Conservation (phyloP, 331 rosid species). For the Cydonia oblonga region DNA sequence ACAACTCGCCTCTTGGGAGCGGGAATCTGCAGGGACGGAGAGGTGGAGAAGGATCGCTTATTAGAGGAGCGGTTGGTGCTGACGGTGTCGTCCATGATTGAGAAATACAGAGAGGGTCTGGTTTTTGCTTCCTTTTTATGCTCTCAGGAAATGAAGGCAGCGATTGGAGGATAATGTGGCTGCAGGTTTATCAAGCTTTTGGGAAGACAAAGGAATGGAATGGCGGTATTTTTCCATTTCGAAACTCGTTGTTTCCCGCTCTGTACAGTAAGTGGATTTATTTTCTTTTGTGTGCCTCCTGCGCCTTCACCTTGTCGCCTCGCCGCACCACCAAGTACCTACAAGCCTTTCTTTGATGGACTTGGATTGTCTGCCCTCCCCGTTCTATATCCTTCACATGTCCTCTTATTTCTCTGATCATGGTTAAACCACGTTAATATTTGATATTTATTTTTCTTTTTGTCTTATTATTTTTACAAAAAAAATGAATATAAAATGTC, state of each 20-base stretch:
- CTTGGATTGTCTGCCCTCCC: too few species aligned
- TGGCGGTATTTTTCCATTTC: background rate
- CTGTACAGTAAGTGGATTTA: background rate
- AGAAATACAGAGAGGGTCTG: background rate
- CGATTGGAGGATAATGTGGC: background rate
- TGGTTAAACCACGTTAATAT: too few species aligned
- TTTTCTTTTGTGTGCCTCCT: background rate
- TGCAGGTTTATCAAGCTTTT: background rate
- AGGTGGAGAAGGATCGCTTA: background rate
- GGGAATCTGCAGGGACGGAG: slow-evolving; percentile 1
- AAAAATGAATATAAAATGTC: too few species aligned
- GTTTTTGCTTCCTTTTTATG: background rate
- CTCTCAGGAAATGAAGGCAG: too few species aligned
- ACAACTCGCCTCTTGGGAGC: slow-evolving; percentile 22
- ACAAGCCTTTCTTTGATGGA: too few species aligned
- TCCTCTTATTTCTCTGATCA: too few species aligned
- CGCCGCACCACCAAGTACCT: too few species aligned
- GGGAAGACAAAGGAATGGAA: background rate
- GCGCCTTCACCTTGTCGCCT: too few species aligned
- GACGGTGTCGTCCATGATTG: slow-evolving; percentile 2
- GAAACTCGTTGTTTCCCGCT: background rate
- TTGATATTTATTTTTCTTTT: too few species aligned
- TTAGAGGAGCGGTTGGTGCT: slow-evolving; percentile 2
- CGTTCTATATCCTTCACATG: too few species aligned
- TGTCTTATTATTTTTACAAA: too few species aligned